phyloP scores from a whole-genome alignment of 805 yeast genomes.

The Ogataea trehalophila region DNA sequence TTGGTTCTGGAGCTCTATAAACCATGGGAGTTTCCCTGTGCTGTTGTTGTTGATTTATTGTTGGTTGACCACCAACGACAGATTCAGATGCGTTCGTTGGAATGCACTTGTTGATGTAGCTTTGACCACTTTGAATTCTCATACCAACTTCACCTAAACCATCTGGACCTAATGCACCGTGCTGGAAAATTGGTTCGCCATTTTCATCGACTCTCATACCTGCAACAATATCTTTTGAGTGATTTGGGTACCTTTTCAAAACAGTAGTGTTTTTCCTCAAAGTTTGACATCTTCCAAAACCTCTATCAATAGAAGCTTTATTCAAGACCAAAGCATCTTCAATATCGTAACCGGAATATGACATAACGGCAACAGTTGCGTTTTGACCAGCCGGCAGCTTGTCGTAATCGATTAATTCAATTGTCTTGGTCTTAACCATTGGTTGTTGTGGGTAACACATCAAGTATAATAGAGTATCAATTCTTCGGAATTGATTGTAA shows the following conservation, averaged over 20 bases:
- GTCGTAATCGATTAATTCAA: constrained; percentile 91
- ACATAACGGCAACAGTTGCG: constrained; percentile 98
- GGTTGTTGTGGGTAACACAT: constrained; percentile 99
- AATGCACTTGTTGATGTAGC: constrained; percentile 86
- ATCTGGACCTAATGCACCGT: constrained; percentile 83
- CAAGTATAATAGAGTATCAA: constrained; percentile 86
- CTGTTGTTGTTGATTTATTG: constrained; percentile 33
- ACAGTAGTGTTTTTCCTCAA: constrained; percentile 87
- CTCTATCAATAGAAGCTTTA: constrained; percentile 90
- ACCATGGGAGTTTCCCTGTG: constrained; percentile 88
- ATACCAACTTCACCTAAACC: constrained; percentile 97
- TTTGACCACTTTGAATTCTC: constrained; percentile 86
- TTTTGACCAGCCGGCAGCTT: constrained; percentile 98
- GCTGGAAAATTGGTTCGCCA: constrained; percentile 80
- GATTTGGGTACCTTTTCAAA: constrained; percentile 88
- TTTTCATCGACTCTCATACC: constrained; percentile 87
- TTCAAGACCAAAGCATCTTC: constrained; percentile 97
- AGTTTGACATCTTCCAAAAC: constrained; percentile 97
- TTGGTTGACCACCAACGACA: constrained; percentile 38
- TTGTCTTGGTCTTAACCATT: constrained; percentile 96
- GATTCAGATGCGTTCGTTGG: constrained; percentile 81
- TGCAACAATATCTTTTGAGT: constrained; percentile 83
- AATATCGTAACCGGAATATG: constrained; percentile 97
- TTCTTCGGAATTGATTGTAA: constrained; percentile 92
- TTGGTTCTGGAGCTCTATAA: constrained; percentile 93